Conservation (phyloP, 2,329 filamentous ascomycete species). For the Phaeoacremonium minimum region DNA sequence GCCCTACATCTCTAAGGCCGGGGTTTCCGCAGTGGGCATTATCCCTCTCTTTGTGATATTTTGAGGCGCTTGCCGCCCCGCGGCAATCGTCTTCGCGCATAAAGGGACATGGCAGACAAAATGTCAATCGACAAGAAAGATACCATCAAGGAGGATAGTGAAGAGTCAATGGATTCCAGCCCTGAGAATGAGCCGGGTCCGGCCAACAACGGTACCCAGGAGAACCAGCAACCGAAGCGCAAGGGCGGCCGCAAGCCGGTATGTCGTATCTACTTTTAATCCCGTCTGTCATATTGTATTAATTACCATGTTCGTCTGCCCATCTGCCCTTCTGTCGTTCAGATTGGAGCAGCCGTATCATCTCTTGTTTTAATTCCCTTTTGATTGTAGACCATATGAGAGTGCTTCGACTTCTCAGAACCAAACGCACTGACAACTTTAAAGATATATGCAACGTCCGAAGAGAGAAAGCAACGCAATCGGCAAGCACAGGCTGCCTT, state of each 20-base stretch:
- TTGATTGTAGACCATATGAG: too few relatives aligned
- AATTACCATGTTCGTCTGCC: too few relatives aligned
- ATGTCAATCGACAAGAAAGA: slow-evolving; percentile 65
- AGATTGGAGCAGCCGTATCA: too few relatives aligned
- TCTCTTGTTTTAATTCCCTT: too few relatives aligned
- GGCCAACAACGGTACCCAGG: slow-evolving; percentile 34
- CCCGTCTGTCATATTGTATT: slow-evolving; percentile 5
- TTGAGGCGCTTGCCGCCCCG: slow-evolving; percentile 34
- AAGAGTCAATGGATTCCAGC: slow-evolving; percentile 58
- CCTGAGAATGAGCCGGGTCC: slow-evolving; percentile 49
- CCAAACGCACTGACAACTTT: too few relatives aligned
- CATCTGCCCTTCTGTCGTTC: too few relatives aligned
- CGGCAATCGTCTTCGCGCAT: slow-evolving; percentile 29
- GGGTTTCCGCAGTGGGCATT: too few relatives aligned
- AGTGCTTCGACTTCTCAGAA: too few relatives aligned
- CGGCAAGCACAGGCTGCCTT: slow-evolving; percentile 96
- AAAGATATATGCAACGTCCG: slow-evolving; percentile 99
- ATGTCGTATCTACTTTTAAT: slow-evolving; percentile 28
- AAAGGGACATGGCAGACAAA: slow-evolving; percentile 57
- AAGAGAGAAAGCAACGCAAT: slow-evolving; percentile 97
- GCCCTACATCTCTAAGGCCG: too few relatives aligned
- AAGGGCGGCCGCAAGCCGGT: slow-evolving; percentile 98
- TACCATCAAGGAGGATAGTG: slow-evolving; percentile 52
- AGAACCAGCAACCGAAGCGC: slow-evolving; percentile 73
- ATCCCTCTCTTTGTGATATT: slow-evolving; percentile 8